phyloP scores from a whole-genome alignment of 768 basidiomycete species.

The Podaxis pistillaris region DNA sequence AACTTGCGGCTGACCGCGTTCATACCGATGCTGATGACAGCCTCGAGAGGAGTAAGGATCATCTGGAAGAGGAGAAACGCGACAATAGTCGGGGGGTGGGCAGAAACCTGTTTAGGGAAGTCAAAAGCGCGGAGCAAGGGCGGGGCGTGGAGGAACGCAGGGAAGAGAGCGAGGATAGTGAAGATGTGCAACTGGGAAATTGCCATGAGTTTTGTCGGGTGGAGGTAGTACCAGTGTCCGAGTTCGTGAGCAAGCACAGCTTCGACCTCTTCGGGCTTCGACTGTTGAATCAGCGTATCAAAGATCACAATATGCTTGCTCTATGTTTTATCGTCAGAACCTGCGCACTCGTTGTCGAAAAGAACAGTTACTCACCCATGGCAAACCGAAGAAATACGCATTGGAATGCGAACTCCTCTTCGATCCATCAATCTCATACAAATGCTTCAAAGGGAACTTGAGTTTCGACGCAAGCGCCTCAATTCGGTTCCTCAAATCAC shows the following conservation, averaged over 20 bases:
- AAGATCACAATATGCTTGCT: conserved; percentile 96
- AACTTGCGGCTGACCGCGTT: conserved; percentile 83
- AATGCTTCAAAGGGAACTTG: conserved; percentile 89
- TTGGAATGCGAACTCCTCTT: conserved; percentile 95
- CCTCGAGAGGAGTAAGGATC: conserved; percentile 79
- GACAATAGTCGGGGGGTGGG: conserved; percentile 74
- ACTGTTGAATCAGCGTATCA: conserved; percentile 93
- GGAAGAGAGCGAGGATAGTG: conserved; percentile 81
- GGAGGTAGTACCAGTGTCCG: conserved; percentile 93
- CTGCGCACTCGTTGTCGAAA: not conserved
- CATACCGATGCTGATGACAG: conserved; percentile 67
- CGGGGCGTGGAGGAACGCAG: conserved; percentile 83
- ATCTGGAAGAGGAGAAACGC: conserved; percentile 91
- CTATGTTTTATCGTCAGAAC: conserved; percentile 30
- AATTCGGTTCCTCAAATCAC: conserved; percentile 75
- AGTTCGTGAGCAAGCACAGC: conserved; percentile 95
- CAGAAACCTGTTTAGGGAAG: conserved; percentile 65
- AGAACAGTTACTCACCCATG: conserved; percentile 60
- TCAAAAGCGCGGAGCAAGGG: conserved; percentile 80
- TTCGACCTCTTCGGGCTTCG: conserved; percentile 88
- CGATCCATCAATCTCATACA: conserved; percentile 97
- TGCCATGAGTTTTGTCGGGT: conserved; percentile 85
- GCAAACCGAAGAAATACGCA: conserved; percentile 98
- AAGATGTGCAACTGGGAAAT: conserved; percentile 89
- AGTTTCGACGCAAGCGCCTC: conserved; percentile 77